Evolutionary conservation across 2,329 filamentous ascomycete species (phyloP).

Genomic region (Hypoxylon sp.): DNA sequence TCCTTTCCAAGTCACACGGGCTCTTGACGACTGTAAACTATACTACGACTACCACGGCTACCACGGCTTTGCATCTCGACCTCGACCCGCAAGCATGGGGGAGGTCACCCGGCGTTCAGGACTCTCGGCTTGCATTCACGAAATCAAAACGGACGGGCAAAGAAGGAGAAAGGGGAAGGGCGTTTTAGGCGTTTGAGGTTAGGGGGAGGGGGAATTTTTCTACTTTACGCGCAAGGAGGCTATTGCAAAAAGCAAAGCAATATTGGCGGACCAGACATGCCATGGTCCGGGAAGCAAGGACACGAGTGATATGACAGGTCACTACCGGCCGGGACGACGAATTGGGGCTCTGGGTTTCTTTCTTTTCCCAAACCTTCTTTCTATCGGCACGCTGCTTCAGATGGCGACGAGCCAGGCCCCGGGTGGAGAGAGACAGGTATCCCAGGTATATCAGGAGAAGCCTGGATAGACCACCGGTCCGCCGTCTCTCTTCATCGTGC

Average conservation of each 20-base stretch:
- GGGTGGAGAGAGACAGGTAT: too few relatives aligned
- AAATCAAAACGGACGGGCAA: neutral
- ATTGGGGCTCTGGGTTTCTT: neutral
- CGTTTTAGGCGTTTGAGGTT: neutral
- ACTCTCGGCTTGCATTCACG: neutral
- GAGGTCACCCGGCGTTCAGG: slow-evolving; percentile 36
- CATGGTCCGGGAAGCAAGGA: too few relatives aligned
- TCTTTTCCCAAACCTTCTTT: too few relatives aligned
- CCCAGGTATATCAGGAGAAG: too few relatives aligned
- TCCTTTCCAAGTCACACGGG: slow-evolving; percentile 4
- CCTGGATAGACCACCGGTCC: too few relatives aligned
- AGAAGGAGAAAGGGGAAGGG: neutral
- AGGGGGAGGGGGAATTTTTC: too few relatives aligned
- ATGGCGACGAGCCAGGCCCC: too few relatives aligned
- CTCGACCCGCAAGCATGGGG: slow-evolving; percentile 14
- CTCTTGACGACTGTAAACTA: slow-evolving; percentile 29
- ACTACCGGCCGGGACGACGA: too few relatives aligned
- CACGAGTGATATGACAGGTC: too few relatives aligned
- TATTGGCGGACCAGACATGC: too few relatives aligned
- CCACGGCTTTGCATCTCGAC: slow-evolving; percentile 23
- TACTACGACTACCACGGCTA: slow-evolving; percentile 11
- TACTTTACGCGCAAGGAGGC: neutral
- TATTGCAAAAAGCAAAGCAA: neutral
- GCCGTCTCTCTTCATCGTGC: neutral
- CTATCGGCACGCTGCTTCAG: too few relatives aligned